phyloP scores from a whole-genome alignment of 495 filamentous ascomycete species.

The Podospora anserina region DNA sequence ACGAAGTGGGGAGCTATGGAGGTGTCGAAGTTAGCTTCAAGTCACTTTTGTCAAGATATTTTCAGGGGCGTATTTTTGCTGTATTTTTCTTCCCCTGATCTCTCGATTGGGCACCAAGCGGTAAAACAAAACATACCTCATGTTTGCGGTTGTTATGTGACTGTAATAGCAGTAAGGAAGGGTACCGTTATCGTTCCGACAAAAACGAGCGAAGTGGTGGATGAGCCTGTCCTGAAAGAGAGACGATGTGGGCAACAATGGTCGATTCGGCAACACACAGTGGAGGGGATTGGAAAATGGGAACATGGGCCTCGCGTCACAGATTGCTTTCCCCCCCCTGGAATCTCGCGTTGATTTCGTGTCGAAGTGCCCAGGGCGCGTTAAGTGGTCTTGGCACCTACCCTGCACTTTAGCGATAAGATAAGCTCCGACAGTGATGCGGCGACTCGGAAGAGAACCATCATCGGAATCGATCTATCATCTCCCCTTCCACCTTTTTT shows the following conservation, averaged over 20 bases:
- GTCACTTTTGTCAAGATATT: slow-evolving; percentile 12
- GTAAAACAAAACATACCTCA: slow-evolving; percentile 36
- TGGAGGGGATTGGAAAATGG: background rate
- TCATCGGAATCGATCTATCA: background rate
- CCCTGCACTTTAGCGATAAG: background rate
- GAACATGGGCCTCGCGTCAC: slow-evolving; percentile 22
- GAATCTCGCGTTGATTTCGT: slow-evolving; percentile 24
- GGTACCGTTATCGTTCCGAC: slow-evolving; percentile 3
- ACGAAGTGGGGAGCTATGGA: slow-evolving; percentile 70
- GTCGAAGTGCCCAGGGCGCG: slow-evolving; percentile 25
- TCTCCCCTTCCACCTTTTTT: too few species aligned
- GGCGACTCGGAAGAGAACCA: background rate
- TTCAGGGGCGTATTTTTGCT: background rate
- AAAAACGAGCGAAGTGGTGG: background rate
- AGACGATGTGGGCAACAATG: background rate
- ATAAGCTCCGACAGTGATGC: background rate
- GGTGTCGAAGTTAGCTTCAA: slow-evolving; percentile 12
- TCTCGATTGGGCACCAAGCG: background rate
- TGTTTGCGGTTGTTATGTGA: slow-evolving; percentile 22
- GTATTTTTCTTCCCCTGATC: background rate
- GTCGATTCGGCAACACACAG: background rate
- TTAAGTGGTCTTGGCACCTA: slow-evolving; percentile 36
- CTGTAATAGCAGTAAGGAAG: background rate
- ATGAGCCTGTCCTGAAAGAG: slow-evolving; percentile 1
- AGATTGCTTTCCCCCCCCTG: slow-evolving; percentile 6